Conservation (phyloP, 176 grass and related monocot species). For the sorghum (Sorghum bicolor) region DNA sequence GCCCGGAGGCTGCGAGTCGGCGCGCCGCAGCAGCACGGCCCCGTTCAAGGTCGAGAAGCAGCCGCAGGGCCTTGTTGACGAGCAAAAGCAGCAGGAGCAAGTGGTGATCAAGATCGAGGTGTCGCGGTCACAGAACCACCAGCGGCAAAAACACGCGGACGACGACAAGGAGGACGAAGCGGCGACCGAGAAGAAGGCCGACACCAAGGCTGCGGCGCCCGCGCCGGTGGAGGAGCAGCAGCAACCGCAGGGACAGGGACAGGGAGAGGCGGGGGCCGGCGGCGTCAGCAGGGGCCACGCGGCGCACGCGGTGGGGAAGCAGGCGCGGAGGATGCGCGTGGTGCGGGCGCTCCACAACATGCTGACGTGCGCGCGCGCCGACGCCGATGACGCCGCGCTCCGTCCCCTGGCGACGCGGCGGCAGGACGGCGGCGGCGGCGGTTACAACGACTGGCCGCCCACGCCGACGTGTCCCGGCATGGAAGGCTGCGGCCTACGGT, state of each 20-base stretch:
- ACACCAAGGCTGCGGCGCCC: neutral
- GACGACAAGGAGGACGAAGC: neutral
- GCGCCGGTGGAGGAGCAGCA: neutral
- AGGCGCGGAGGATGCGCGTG: slow-evolving; percentile 30
- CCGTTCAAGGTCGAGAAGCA: slow-evolving; percentile 22
- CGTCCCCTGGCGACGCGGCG: neutral
- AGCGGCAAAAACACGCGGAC: neutral
- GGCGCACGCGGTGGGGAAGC: neutral
- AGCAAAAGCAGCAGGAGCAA: neutral
- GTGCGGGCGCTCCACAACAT: slow-evolving; percentile 42
- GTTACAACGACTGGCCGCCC: neutral
- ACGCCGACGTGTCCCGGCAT: slow-evolving; percentile 47
- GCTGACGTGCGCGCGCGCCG: slow-evolving; percentile 39
- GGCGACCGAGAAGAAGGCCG: neutral
- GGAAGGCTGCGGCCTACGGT: slow-evolving; percentile 48
- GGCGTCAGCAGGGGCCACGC: neutral
- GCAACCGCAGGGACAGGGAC: neutral
- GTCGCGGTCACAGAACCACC: neutral
- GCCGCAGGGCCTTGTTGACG: neutral
- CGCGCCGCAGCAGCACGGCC: too few relatives aligned
- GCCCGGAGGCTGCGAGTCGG: neutral
- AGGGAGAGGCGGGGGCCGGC: neutral
- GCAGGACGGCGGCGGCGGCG: neutral
- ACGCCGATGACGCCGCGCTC: slow-evolving; percentile 38
- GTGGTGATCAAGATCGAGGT: slow-evolving; percentile 21